Conservation (phyloP, 768 basidiomycete genomes). For the Guyanaporus albipodus region DNA sequence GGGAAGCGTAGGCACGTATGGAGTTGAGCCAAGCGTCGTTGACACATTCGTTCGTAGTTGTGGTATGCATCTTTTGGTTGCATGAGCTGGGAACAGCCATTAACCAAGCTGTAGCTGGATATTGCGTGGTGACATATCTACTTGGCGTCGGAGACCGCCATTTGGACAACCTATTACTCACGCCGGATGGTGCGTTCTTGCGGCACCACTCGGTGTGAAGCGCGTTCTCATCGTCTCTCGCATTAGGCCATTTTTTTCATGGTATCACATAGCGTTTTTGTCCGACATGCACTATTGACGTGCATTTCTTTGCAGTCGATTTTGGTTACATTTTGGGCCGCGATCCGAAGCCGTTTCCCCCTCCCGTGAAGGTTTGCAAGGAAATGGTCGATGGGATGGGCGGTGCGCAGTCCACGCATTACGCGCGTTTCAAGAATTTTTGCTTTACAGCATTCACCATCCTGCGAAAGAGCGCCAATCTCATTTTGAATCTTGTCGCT, state of each 20-base stretch:
- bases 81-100: background rate
- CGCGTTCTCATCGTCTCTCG: background rate
- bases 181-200: constrained; percentile 71
- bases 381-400: constrained; percentile 99
- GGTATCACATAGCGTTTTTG: constrained; percentile 43
- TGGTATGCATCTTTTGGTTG: constrained; percentile 52
- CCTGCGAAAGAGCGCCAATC: constrained; percentile 93
- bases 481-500: constrained; percentile 93
- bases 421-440: constrained; percentile 91
- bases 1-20: constrained; percentile 89
- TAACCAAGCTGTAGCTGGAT: constrained; percentile 65
- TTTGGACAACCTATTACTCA: constrained; percentile 88
- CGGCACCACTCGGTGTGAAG: background rate
- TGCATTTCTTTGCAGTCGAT: constrained; percentile 58
- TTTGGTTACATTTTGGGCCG: constrained; percentile 98
- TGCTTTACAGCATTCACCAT: constrained; percentile 98
- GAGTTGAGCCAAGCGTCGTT: constrained; percentile 90
- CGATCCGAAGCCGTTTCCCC: constrained; percentile 96
- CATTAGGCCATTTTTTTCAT: constrained; percentile 89
- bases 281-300: constrained; percentile 6
- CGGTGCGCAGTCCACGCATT: constrained; percentile 93
- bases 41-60: constrained; percentile 97
- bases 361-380: constrained; percentile 97
- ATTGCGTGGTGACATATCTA: constrained; percentile 95
- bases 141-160: constrained; percentile 97